Percentiles rank a stretch among this genome's conserved stretches.
Evolutionary conservation across 768 basidiomycete genomes (phyloP).

Genomic region (Lactarius indigo): DNA sequence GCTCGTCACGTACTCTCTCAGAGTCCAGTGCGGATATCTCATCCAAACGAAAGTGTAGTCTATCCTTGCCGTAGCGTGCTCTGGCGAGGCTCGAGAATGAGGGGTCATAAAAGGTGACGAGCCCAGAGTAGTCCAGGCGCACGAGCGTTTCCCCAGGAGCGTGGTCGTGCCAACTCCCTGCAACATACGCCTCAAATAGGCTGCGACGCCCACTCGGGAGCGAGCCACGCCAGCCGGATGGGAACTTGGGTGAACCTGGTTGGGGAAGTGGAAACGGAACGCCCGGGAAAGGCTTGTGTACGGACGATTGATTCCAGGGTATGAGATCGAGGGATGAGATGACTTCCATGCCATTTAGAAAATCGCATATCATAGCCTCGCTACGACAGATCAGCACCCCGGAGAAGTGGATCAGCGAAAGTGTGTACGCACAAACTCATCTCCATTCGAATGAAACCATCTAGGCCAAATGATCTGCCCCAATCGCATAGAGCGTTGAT

Average conservation of each 20-base stretch:
- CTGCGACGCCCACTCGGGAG: background rate
- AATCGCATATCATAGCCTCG: constrained; percentile 4
- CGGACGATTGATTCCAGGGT: background rate
- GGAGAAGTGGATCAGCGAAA: background rate
- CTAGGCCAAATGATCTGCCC: constrained; percentile 33
- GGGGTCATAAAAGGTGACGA: constrained; percentile 45
- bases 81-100: constrained; percentile 36
- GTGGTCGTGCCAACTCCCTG: constrained; percentile 40
- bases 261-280: background rate
- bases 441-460: constrained; percentile 33
- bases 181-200: constrained; percentile 24
- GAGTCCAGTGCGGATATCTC: constrained; percentile 34
- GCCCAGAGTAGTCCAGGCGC: constrained; percentile 38
- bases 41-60: constrained; percentile 37
- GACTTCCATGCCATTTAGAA: constrained; percentile 12
- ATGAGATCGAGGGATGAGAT: constrained; percentile 12
- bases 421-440: constrained; percentile 20
- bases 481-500: constrained; percentile 35
- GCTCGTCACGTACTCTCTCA: constrained; percentile 5
- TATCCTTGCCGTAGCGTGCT: constrained; percentile 31
- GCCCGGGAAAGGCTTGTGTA: background rate
- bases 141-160: constrained; percentile 44
- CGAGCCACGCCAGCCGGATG: constrained; percentile 24
- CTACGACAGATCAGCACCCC: background rate
- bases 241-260: constrained; percentile 3